Percentiles rank a stretch among this genome's conserved stretches.
phyloP scores from a whole-genome alignment of 2,329 filamentous ascomycete species.

The Sclerotinia subarctica region DNA sequence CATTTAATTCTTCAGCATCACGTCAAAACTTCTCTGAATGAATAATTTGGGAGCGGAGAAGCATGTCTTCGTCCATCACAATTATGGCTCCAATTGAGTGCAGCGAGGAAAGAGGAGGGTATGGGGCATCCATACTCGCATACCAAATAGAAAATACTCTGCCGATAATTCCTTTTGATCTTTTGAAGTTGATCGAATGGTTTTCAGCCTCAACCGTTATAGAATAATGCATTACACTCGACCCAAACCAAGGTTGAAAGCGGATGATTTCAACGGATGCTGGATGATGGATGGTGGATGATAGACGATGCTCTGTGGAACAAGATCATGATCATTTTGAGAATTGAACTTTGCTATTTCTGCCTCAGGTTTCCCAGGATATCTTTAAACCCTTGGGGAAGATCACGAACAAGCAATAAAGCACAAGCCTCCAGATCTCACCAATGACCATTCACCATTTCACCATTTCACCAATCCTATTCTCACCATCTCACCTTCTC shows the following conservation, averaged over 20 bases:
- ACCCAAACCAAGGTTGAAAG: not conserved
- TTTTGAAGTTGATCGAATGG: not conserved
- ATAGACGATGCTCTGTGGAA: not conserved
- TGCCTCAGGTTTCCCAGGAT: not conserved
- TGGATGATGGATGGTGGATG: no score
- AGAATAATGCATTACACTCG: not conserved
- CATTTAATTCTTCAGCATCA: not conserved
- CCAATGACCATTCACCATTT: not conserved
- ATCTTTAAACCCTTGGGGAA: not conserved
- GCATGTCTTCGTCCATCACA: not conserved
- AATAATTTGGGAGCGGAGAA: not conserved
- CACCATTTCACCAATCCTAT: not conserved
- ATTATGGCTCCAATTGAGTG: conserved; percentile 8
- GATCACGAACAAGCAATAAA: not conserved
- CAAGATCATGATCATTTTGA: not conserved
- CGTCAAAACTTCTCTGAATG: not conserved
- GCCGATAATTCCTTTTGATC: not conserved
- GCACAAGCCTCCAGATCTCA: not conserved
- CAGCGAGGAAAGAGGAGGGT: conserved; percentile 11
- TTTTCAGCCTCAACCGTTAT: not conserved
- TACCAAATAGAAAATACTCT: not conserved
- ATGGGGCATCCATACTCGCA: not conserved
- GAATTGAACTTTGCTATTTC: not conserved
- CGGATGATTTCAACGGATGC: not conserved
- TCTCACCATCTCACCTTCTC: not conserved